Base-by-base conservation (phyloP, 768 basidiomycete species). In the Termitomyces sp. region DNA sequence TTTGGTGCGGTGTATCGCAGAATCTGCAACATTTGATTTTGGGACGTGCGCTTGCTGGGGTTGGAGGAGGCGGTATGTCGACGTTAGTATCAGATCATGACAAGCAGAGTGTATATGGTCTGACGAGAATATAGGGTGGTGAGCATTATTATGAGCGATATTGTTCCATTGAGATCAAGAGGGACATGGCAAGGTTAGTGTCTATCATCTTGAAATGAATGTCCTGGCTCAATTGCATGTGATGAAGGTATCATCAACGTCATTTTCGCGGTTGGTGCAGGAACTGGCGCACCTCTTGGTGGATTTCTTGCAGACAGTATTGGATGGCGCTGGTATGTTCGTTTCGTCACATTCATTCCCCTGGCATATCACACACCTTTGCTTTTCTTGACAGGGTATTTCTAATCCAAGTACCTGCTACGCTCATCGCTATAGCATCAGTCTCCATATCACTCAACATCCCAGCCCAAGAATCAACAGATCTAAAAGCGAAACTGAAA, bases 151-250 rank as follows among this genome's bases (percentile, higher is more conserved):
- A 76, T 85, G 70, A 83, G 82, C 0, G 85, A 86, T 58, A 68
- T 86, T 23, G 79, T 84, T 1, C 81, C 84, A 0, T 70, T 86
- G 46, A 73, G 83, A 3, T 73, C 74, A 23, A 72, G 84, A 50
- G 85, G 85, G 25, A 85, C 82, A 10, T 84, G 83, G 78, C 84
- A 86, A 78, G 85, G 83, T 76, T n/a, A n/a, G 63, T 39, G 18
- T 10, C 3, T 4, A n/a, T 20, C 5, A 9, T 29, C 29, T 29
- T 39, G 10, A 18, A 9, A 39, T 39, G 3, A 18, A 9, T 39
- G n/a, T n/a, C n/a, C n/a, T n/a, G n/a, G n/a, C n/a, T n/a, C n/a
- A n/a, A n/a, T n/a, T n/a, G n/a, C n/a, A n/a, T n/a, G 18, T n/a
- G 38, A 20, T 15, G 7, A 12, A 80, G 81, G 82, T 2, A 65